Base-by-base conservation (phyloP, 2,329 filamentous ascomycete genomes). In the Curvularia verruculosa region DNA sequence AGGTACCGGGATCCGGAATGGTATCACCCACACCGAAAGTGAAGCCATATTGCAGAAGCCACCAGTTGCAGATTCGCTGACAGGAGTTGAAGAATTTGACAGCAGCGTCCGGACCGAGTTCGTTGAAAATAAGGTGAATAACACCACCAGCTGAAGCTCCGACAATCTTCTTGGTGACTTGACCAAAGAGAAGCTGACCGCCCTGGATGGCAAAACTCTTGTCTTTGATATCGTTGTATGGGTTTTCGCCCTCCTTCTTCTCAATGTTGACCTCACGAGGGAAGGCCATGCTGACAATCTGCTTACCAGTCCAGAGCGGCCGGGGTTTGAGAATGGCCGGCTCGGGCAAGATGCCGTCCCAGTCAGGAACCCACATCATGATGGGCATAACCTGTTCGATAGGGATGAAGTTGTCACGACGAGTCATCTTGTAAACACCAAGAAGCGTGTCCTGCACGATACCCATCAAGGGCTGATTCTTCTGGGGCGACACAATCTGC, bases 21-120 rank as follows among this genome's bases (percentile, higher is more conserved):
- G 95, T 98, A 75, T 99, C 95, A 80, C 95, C 96, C 68, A 99
- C 96, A 80, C 95, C 95, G 64, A 99, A 97, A 78, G 92, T 97
- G 83, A 96, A 95, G 49, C 95, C 95, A 68, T 96, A 90, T 77
- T 99, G 94, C 37, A 98, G 81, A 40, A 99, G 86, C 95, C 95
- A 99, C 79, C 98, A 96, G 74, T 94, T 96, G 67, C 98, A 90
- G 53, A 98, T 92, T 51, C 92, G 89, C 79, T 99, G 96, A 54
- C 91, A 89, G 65, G 93, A 93, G 73, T 97, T 97, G 80, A 99
- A 91, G 82, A 99, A 99, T 60, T 87, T 88, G 82, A 99, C 94
- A 19, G 95, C 91, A 46, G 89, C 89, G 24, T 90, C 87, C 31
- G 89, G 85, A 10, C 95, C 93, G 61, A 95, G 88, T 78, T 98